phyloP scores from a whole-genome alignment of 2,329 filamentous ascomycete genomes.

The Setomelanomma holmii region DNA sequence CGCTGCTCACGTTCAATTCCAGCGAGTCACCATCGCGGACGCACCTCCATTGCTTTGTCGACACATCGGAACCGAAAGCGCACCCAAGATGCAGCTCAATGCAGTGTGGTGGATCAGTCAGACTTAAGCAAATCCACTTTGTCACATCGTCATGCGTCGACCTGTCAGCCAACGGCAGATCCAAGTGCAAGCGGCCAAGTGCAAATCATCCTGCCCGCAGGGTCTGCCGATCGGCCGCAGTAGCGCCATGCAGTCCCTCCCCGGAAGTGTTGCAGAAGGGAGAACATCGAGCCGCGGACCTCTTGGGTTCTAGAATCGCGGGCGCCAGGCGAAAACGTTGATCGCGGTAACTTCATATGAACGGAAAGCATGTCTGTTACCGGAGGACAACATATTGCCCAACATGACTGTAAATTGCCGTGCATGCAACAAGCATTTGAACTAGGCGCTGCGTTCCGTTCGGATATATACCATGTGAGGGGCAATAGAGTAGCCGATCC shows the following conservation, averaged over 20 bases:
- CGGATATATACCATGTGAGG: constrained; percentile 23
- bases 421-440: constrained; percentile 29
- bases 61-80: not conserved
- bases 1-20: not conserved
- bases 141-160: constrained; percentile 21
- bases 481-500: constrained; percentile 10
- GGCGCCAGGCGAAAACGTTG: constrained; percentile 34
- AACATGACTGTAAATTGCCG: constrained; percentile 24
- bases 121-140: constrained; percentile 11
- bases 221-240: constrained; percentile 38
- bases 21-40: not conserved
- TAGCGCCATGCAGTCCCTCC: constrained; percentile 33
- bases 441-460: constrained; percentile 30
- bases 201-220: constrained; percentile 15
- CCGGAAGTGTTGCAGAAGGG: constrained; percentile 29
- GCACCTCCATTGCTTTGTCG: not conserved
- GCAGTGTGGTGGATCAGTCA: constrained; percentile 1
- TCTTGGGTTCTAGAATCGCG: constrained; percentile 24
- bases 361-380: constrained; percentile 15
- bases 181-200: not conserved
- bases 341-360: constrained; percentile 35
- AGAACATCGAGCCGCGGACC: constrained; percentile 19
- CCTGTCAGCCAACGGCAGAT: constrained; percentile 28
- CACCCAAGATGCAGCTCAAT: not conserved
- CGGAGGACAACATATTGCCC: constrained; percentile 18